Evolutionary conservation across 139 green algal genomes (phyloP).

Genomic region (Coelastrella sp.): DNA sequence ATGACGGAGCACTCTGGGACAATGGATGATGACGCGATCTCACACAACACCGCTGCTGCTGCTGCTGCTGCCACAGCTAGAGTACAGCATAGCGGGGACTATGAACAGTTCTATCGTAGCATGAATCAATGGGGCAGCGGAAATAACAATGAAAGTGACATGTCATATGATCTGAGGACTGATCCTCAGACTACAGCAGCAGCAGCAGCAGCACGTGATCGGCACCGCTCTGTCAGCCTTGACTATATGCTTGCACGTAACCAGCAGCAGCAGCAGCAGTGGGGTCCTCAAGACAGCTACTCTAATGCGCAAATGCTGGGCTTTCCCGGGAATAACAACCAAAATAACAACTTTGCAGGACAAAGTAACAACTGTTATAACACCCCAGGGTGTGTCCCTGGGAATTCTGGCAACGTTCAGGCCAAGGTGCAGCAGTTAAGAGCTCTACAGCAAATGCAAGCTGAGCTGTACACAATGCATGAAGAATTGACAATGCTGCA

Average conservation of each 20-base stretch:
- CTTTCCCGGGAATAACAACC: not conserved
- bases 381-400: not conserved
- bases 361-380: not conserved
- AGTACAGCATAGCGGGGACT: not conserved
- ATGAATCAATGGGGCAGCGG: not conserved
- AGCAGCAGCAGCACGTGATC: not conserved
- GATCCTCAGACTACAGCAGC: not conserved
- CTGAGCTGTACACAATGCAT: not conserved
- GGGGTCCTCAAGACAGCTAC: not conserved
- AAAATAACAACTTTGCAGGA: too few species aligned
- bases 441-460: not conserved
- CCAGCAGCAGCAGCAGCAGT: too few species aligned
- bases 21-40: not conserved
- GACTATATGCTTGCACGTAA: too few species aligned
- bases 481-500: not conserved
- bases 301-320: not conserved
- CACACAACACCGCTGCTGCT: not conserved
- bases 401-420: not conserved
- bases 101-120: not conserved
- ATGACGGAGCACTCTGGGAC: not conserved
- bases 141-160: too few species aligned
- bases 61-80: not conserved
- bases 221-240: too few species aligned
- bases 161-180: not conserved
- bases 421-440: not conserved